phyloP scores from a whole-genome alignment of 2,329 filamentous ascomycete species.

The Domatiomyces globalis region DNA sequence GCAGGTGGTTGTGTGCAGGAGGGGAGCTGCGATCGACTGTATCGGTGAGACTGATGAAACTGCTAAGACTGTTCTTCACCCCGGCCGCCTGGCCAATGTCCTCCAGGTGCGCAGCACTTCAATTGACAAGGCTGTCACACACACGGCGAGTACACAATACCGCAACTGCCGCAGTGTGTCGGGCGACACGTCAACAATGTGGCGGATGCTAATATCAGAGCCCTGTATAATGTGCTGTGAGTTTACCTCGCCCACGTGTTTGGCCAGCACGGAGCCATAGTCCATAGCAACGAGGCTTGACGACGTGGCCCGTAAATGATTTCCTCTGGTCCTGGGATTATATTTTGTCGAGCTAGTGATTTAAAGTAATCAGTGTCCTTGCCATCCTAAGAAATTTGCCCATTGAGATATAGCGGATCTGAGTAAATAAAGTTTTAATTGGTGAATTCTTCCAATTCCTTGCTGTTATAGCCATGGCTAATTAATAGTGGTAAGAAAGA shows the following conservation, averaged over 20 bases:
- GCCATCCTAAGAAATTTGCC: no score
- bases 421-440: no score
- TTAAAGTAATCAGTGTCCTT: no score
- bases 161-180: constrained; percentile 24
- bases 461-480: no score
- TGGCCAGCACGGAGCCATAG: neutral
- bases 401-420: no score
- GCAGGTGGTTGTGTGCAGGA: neutral
- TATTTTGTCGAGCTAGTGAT: no score
- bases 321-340: no score
- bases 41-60: neutral
- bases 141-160: neutral
- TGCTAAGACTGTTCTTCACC: neutral
- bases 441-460: no score
- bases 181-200: constrained; percentile 37
- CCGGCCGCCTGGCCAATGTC: neutral
- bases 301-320: neutral
- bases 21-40: neutral
- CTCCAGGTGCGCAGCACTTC: neutral
- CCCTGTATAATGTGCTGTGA: neutral
- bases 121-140: neutral
- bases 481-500: no score
- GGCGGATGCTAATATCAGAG: constrained; percentile 24
- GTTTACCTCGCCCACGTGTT: neutral
- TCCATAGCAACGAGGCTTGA: neutral